Evolutionary conservation across 1,284 basidiomycete species (phyloP), one percentile per base, ranked within the genome.

Genomic region (Apiotrichum akiyoshidainum): DNA sequence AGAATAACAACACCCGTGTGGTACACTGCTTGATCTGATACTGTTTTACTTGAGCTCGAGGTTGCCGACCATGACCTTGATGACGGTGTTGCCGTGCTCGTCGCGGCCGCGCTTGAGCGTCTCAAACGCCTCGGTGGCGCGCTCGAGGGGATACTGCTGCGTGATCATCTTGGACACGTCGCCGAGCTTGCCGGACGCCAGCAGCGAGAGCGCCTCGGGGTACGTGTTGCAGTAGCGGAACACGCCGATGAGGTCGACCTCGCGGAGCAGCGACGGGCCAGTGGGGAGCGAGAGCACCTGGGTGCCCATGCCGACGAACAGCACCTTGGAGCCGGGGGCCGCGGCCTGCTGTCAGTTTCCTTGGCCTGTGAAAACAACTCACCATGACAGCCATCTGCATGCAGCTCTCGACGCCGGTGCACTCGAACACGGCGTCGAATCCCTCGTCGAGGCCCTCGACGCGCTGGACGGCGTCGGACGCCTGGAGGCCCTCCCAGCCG

Each of bases 261-360:
- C 94, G 54, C 94, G 86, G 50, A 88, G 79, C 14, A 91, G 86
- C 16, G 92, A 90, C 21, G 84, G 83, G 34, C 87, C 87, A 57
- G 92, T 82, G n/a, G 94, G 93, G 52, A 95, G 82, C 61, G 83
- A 82, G 59, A 89, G 85, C 70, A 88, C 89, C 62, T 87, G 85
- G 21, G 89, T 86, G 65, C 94, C 94, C 94, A 98, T 98, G 35
- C 94, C 94, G 67, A 98, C 86, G 69, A 92, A 88, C 81, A 92
- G 87, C 56, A 95, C 88, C 74, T 89, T 90, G 46, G 90, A 90
- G 54, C 92, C 93, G 7, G 89, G 82, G 54, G 83, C 81, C 34
- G 92, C 90, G 68, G 87, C 84, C 42, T 44, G 42, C 88, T 91
- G 73, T 46, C 58, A 44, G 5, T 22, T n/a, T n/a, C n/a, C n/a